Conservation (phyloP, 768 basidiomycete species). For the Pleurotus salmoneostramineus region DNA sequence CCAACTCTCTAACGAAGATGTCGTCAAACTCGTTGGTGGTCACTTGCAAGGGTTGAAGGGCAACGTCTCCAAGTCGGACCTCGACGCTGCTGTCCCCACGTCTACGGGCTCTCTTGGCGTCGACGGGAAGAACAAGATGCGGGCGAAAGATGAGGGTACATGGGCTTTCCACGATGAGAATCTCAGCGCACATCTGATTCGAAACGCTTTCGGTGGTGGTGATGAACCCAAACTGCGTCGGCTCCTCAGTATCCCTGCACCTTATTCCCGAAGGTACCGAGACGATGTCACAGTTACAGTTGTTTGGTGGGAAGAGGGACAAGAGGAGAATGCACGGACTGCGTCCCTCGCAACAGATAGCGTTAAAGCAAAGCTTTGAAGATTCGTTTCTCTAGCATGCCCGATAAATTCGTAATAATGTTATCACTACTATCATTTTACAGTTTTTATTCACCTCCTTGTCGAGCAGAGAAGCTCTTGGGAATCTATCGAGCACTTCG, state of each 20-base stretch:
- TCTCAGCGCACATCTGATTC: constrained; percentile 75
- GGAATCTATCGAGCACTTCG: neutral
- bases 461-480: neutral
- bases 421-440: neutral
- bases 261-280: constrained; percentile 69
- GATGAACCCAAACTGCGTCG: constrained; percentile 54
- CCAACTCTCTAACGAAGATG: constrained; percentile 74
- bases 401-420: neutral
- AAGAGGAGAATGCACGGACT: constrained; percentile 35
- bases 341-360: constrained; percentile 24
- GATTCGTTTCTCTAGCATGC: constrained; percentile 28
- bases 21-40: constrained; percentile 82
- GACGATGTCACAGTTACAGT: constrained; percentile 88
- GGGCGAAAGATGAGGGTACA: constrained; percentile 34
- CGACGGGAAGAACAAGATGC: constrained; percentile 56
- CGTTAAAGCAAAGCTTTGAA: constrained; percentile 35
- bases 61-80: constrained; percentile 51
- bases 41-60: constrained; percentile 73
- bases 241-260: constrained; percentile 79
- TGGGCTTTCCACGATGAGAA: constrained; percentile 85
- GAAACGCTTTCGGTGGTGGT: constrained; percentile 91
- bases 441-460: neutral
- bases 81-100: constrained; percentile 55
- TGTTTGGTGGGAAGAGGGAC: constrained; percentile 77
- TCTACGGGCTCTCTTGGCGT: constrained; percentile 49